These are phyloP conservation scores for Dactylellina leptospora DNA, from an alignment of 2,329 filamentous ascomycete genomes.

Conservation along the genomic window DNA sequence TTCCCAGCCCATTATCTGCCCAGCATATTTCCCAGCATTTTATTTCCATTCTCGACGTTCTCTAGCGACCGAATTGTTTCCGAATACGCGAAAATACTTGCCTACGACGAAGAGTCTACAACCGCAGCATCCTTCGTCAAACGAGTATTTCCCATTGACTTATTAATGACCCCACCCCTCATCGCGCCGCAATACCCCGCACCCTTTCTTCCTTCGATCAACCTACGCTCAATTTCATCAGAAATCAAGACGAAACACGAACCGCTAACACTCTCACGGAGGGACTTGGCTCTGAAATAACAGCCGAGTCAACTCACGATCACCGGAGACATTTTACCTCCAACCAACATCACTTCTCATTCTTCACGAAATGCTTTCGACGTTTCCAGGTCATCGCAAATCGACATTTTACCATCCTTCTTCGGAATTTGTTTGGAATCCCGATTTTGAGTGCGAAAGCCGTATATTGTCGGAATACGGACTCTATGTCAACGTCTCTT, in stretches of 20 bases:
- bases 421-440: neutral
- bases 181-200: neutral
- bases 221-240: slow-evolving; percentile 8
- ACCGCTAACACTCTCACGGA: slow-evolving; percentile 47
- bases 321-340: slow-evolving; percentile 38
- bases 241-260: slow-evolving; percentile 20
- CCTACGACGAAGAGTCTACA: slow-evolving; percentile 21
- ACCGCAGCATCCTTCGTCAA: slow-evolving; percentile 20
- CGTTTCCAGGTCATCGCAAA: neutral
- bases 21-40: slow-evolving; percentile 23
- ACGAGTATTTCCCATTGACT: slow-evolving; percentile 35
- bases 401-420: neutral
- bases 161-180: slow-evolving; percentile 42
- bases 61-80: slow-evolving; percentile 46
- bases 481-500: neutral
- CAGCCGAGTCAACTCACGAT: slow-evolving; percentile 42
- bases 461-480: too few relatives aligned
- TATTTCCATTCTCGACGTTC: slow-evolving; percentile 48
- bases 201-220: slow-evolving; percentile 11
- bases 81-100: slow-evolving; percentile 40
- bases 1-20: slow-evolving; percentile 28
- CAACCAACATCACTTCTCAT: neutral
- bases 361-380: neutral
- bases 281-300: slow-evolving; percentile 12
- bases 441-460: too few relatives aligned